Evolutionary conservation across 2,329 filamentous ascomycete species (phyloP).

Genomic region (Penicillium sp.): DNA sequence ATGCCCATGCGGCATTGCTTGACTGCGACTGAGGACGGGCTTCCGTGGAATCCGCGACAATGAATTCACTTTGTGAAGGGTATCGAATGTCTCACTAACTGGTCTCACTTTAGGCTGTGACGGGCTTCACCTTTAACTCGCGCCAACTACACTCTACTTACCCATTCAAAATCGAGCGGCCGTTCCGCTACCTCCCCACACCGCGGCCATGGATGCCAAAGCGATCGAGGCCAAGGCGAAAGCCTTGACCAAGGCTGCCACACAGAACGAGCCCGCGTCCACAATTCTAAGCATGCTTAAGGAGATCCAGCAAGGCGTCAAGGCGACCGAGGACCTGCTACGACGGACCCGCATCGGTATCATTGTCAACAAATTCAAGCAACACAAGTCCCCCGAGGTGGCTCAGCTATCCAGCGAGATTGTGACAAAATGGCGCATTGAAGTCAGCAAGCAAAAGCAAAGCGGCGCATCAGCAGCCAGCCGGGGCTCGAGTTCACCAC

Average conservation of each 20-base stretch:
- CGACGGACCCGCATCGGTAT: slow-evolving; percentile 91
- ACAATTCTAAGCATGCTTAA: slow-evolving; percentile 77
- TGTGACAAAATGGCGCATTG: slow-evolving; percentile 69
- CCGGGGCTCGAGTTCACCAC: slow-evolving; percentile 48
- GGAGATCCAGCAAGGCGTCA: slow-evolving; percentile 78
- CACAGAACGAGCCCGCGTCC: slow-evolving; percentile 73
- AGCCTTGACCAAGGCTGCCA: slow-evolving; percentile 78
- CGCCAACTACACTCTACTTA: background rate
- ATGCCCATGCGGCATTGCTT: slow-evolving; percentile 6
- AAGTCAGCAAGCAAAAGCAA: slow-evolving; percentile 57
- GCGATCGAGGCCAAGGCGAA: slow-evolving; percentile 79
- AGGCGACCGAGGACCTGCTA: slow-evolving; percentile 86
- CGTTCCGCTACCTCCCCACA: slow-evolving; percentile 5
- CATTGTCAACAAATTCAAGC: slow-evolving; percentile 82
- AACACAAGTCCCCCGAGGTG: slow-evolving; percentile 76
- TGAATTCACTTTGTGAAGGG: slow-evolving; percentile 6
- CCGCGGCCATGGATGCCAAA: slow-evolving; percentile 72
- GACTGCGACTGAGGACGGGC: background rate
- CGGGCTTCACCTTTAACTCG: background rate
- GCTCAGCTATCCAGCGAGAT: slow-evolving; percentile 78
- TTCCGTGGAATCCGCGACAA: background rate
- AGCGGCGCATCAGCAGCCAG: slow-evolving; percentile 47
- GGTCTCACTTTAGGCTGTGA: slow-evolving; percentile 7
- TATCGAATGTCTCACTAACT: background rate
- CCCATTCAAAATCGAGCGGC: background rate